A percentile compares a stretch with the other conserved stretches of the same genome.
phyloP scores from a whole-genome alignment of 345 rosid genomes.

The Bruguiera gymnorhiza region DNA sequence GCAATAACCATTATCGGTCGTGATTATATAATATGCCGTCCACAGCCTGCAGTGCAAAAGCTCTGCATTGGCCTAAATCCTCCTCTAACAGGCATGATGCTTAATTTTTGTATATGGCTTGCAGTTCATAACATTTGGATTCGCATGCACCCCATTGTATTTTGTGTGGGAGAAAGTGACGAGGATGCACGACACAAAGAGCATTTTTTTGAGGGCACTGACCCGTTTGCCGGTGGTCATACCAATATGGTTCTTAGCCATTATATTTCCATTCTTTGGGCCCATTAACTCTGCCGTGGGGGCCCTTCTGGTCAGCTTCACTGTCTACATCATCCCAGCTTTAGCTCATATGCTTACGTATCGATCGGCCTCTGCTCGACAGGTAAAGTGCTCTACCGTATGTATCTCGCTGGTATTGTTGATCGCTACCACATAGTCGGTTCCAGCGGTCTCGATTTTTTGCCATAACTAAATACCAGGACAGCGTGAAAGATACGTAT shows the following conservation, averaged over 20 bases:
- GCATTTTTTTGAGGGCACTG: conserved; percentile 63
- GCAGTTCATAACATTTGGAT: conserved; percentile 90
- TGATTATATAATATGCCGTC: too few relatives aligned
- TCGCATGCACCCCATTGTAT: conserved; percentile 75
- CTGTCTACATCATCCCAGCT: conserved; percentile 83
- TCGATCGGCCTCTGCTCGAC: conserved; percentile 61
- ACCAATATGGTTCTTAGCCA: conserved; percentile 86
- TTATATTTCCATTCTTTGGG: conserved; percentile 83
- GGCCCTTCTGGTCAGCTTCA: conserved; percentile 79
- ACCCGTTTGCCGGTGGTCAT: conserved; percentile 70
- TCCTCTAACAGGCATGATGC: background rate
- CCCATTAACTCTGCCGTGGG: conserved; percentile 91
- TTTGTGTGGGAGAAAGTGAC: conserved; percentile 91
- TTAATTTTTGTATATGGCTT: background rate
- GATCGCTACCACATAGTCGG: background rate
- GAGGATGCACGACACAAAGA: conserved; percentile 76
- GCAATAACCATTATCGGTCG: too few relatives aligned
- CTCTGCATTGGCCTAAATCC: too few relatives aligned
- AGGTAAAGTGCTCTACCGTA: conserved; percentile 30
- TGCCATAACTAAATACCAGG: background rate
- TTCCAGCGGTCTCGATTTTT: background rate
- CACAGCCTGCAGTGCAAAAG: too few relatives aligned
- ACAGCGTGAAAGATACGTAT: background rate
- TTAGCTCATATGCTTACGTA: conserved; percentile 78
- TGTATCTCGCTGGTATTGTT: conserved; percentile 10